Percentiles rank a stretch among this genome's conserved stretches.
Evolutionary conservation across 495 filamentous ascomycete genomes (phyloP).

Genomic region (Podospora australis): DNA sequence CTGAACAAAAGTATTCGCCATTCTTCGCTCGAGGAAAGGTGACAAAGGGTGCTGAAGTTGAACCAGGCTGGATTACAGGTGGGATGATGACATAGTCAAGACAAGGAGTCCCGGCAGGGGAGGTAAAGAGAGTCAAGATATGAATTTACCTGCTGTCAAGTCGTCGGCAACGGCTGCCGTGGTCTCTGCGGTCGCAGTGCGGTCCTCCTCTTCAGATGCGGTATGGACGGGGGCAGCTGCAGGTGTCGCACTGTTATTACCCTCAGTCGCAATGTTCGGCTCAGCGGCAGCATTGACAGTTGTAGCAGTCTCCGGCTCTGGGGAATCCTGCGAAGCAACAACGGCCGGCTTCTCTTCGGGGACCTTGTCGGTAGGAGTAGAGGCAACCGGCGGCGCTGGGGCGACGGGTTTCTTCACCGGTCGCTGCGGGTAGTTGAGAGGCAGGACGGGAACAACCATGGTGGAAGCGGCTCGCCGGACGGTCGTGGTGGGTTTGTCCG

Average conservation of each 20-base stretch:
- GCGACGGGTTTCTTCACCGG: slow-evolving; percentile 10
- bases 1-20: too few relatives aligned
- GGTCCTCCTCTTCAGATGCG: too few relatives aligned
- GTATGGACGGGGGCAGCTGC: slow-evolving; percentile 6
- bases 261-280: neutral
- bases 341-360: slow-evolving; percentile 4
- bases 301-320: neutral
- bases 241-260: neutral
- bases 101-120: too few relatives aligned
- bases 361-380: neutral
- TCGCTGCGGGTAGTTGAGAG: slow-evolving; percentile 26
- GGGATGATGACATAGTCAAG: too few relatives aligned
- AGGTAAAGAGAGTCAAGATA: too few relatives aligned
- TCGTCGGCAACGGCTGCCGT: too few relatives aligned
- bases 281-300: neutral
- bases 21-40: too few relatives aligned
- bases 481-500: slow-evolving; percentile 13
- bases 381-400: slow-evolving; percentile 3
- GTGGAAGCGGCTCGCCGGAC: slow-evolving; percentile 10
- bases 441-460: slow-evolving; percentile 21
- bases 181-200: too few relatives aligned
- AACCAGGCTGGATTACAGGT: too few relatives aligned
- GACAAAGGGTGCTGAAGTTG: too few relatives aligned
- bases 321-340: neutral
- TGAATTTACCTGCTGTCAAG: too few relatives aligned